phyloP scores from a whole-genome alignment of 2,329 filamentous ascomycete genomes.

The Pyricularia sp. region DNA sequence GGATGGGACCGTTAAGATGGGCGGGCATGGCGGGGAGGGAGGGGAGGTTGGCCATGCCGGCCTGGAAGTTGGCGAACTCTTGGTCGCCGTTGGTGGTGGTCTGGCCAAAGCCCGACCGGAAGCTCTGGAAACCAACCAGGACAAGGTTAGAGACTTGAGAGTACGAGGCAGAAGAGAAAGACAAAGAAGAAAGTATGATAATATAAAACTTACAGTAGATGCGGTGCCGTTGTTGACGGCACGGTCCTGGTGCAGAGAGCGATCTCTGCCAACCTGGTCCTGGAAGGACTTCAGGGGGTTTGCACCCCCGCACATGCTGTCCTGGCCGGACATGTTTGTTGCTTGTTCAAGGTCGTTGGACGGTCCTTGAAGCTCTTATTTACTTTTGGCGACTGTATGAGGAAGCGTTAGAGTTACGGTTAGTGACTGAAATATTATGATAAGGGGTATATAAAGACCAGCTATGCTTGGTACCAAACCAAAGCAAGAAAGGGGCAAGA shows the following conservation, averaged over 20 bases:
- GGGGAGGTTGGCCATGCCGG: neutral
- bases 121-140: slow-evolving; percentile 6
- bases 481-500: neutral
- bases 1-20: neutral
- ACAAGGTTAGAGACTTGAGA: neutral
- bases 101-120: slow-evolving; percentile 7
- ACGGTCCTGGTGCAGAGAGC: slow-evolving; percentile 62
- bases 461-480: neutral
- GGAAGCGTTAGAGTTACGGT: neutral
- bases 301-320: slow-evolving; percentile 53
- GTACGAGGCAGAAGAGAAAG: neutral
- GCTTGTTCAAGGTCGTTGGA: neutral
- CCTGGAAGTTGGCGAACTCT: slow-evolving; percentile 6
- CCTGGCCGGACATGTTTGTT: slow-evolving; percentile 23
- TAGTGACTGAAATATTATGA: neutral
- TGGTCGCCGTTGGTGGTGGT: slow-evolving; percentile 7
- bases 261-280: slow-evolving; percentile 54
- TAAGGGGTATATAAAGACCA: neutral
- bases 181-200: neutral
- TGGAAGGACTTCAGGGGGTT: slow-evolving; percentile 63
- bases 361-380: neutral
- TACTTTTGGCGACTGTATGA: neutral
- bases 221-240: slow-evolving; percentile 16
- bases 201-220: neutral
- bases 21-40: neutral